A percentile compares a stretch with the other conserved stretches of the same genome.
Conservation (phyloP, 2,329 filamentous ascomycete species). For the Cercospora sesami region DNA sequence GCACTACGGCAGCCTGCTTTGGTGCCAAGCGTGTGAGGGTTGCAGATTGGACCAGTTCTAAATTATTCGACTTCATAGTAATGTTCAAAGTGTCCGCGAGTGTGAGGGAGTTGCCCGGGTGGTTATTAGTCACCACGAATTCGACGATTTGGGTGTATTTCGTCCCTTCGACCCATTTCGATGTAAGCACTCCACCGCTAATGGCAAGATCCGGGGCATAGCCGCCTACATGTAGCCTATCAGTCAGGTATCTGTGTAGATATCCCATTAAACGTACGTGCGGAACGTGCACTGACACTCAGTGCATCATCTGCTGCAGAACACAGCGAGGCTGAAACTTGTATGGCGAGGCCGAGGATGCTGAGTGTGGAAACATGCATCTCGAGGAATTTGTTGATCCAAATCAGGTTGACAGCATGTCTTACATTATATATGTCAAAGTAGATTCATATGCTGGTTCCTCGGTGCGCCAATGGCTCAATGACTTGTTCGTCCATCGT, state of each 20-base stretch:
- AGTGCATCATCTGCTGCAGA: background rate
- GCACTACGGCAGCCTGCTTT: background rate
- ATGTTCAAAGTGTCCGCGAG: slow-evolving; percentile 5
- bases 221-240: background rate
- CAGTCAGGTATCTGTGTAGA: background rate
- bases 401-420: background rate
- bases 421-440: background rate
- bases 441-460: background rate
- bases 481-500: background rate
- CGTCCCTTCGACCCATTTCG: background rate
- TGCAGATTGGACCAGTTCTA: background rate
- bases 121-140: slow-evolving; percentile 6
- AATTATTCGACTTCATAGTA: background rate
- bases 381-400: background rate
- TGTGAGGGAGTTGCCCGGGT: background rate
- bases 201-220: slow-evolving; percentile 5
- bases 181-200: background rate
- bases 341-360: background rate
- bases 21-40: slow-evolving; percentile 1
- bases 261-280: background rate
- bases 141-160: slow-evolving; percentile 4
- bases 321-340: background rate
- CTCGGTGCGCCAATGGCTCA: background rate
- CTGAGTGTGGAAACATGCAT: background rate
- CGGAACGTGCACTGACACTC: background rate